Evolutionary conservation across 176 grass and related monocot genomes (phyloP).

Genomic region (Elymus sibiricus): DNA sequence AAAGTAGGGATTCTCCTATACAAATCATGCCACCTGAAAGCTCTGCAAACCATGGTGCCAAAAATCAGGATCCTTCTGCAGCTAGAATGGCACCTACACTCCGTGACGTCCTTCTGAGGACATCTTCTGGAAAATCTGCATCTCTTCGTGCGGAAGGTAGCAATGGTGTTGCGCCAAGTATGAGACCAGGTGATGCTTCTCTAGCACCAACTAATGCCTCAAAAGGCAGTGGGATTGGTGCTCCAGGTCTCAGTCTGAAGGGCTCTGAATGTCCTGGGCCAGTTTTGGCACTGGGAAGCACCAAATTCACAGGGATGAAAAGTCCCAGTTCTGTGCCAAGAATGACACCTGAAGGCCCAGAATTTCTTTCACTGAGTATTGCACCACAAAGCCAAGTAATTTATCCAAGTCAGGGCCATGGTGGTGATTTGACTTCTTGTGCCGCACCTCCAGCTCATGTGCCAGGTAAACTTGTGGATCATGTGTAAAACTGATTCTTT

Average conservation of each 20-base stretch:
- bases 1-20: slow-evolving; percentile 13
- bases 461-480: slow-evolving; percentile 15
- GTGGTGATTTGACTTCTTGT: not conserved
- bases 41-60: slow-evolving; percentile 3
- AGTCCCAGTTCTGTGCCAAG: slow-evolving; percentile 7
- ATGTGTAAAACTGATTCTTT: not conserved
- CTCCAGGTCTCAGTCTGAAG: not conserved
- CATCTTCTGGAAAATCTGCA: slow-evolving; percentile 29
- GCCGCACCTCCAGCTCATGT: not conserved
- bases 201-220: slow-evolving; percentile 8
- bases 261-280: slow-evolving; percentile 32
- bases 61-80: slow-evolving; percentile 30
- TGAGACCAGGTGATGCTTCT: slow-evolving; percentile 22
- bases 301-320: not conserved
- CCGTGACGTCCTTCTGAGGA: slow-evolving; percentile 28
- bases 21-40: slow-evolving; percentile 16
- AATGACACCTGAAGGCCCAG: slow-evolving; percentile 23
- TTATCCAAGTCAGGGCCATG: not conserved
- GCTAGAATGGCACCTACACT: slow-evolving; percentile 36
- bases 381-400: slow-evolving; percentile 1
- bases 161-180: slow-evolving; percentile 13
- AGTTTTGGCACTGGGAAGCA: slow-evolving; percentile 36
- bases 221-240: not conserved
- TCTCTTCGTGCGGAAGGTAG: slow-evolving; percentile 6
- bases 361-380: slow-evolving; percentile 41